A percentile compares a stretch with the other conserved stretches of the same genome.
These are phyloP conservation scores for Penicillium antarcticum DNA, from an alignment of 495 filamentous ascomycete species.

Conservation along the genomic window DNA sequence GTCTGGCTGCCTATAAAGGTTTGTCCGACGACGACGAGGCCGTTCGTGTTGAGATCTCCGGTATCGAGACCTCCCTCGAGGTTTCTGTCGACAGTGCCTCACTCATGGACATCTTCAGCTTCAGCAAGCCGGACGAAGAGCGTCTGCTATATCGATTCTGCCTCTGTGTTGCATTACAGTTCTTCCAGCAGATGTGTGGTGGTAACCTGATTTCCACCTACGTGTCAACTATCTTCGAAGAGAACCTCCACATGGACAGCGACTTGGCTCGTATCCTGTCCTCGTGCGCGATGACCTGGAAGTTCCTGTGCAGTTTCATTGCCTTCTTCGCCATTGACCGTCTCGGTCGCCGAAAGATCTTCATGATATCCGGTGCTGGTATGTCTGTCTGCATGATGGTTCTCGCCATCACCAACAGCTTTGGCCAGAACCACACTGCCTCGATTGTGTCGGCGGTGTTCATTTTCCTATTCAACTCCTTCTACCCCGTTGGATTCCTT, in stretches of 20 bases:
- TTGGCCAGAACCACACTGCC: conserved; percentile 31
- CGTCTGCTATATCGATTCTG: conserved; percentile 26
- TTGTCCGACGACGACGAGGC: conserved; percentile 15
- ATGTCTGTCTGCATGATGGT: conserved; percentile 37
- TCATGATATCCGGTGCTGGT: conserved; percentile 45
- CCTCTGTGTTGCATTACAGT: conserved; percentile 35
- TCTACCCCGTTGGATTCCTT: conserved; percentile 54
- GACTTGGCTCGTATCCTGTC: conserved; percentile 20
- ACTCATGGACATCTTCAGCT: conserved; percentile 4
- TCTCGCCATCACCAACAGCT: conserved; percentile 39
- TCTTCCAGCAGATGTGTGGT: conserved; percentile 31
- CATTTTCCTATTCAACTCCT: conserved; percentile 54
- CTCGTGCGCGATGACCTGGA: conserved; percentile 40
- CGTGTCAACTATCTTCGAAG: conserved; percentile 24
- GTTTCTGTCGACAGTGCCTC: conserved; percentile 5
- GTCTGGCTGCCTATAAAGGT: conserved; percentile 26
- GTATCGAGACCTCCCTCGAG: conserved; percentile 35
- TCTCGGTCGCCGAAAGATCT: conserved; percentile 44
- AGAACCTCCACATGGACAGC: conserved; percentile 17
- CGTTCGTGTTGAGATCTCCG: conserved; percentile 27
- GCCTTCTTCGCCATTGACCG: conserved; percentile 45
- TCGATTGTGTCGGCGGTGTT: conserved; percentile 41
- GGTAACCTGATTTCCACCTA: conserved; percentile 28
- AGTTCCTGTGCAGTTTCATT: conserved; percentile 39
- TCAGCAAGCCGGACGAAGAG: conserved; percentile 21